Evolutionary conservation across 139 green algal species (phyloP), one percentile per base, ranked within the genome.

Genomic region (Coelastrella sp.): DNA sequence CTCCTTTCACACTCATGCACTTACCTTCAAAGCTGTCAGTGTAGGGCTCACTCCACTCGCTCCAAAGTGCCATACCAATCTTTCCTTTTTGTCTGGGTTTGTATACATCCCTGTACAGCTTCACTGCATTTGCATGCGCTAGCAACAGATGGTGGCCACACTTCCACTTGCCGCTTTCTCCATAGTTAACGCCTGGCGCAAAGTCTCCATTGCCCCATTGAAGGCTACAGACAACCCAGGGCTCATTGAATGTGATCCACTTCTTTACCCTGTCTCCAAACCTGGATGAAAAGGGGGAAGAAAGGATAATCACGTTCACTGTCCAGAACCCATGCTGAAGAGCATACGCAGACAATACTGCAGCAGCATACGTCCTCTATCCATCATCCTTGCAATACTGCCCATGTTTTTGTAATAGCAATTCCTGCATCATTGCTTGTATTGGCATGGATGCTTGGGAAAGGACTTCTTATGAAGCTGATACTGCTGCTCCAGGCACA

Each of bases 211-310:
- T 84, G 69, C 85, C 63, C 23, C 69, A 89, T 60, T 87, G 78
- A 30, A 77, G 17, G 82, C 62, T 79, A 59, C 79, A 84, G 8
- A 45, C 51, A 25, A 81, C 40, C 79, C 79, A 89, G 3, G 85
- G 85, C 79, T 89, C 85, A 82, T 89, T 89, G 79, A 89, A 86
- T 23, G 79, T 89, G 40, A 62, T 86, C 80, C 80, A 86, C 51
- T 86, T 86, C 67, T 63, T 73, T 2, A 86, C 79, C 11, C 62
- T 41, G 50, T 81, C 73, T 48, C 73, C 73, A 35, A 81, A 81
- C 48, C 73, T 81, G 19, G 32, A 35, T 4, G n/a, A 62, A 4
- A n/a, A 63, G 21, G 0, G 62, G 11, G n/a, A 79, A 41, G 19
- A 66, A 23, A 2, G 48, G 48, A 15, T 15, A 57, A 15, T 2